These are phyloP conservation scores for Metschnikowia drakensbergensis DNA, from an alignment of 805 yeast species.

Conservation along the genomic window DNA sequence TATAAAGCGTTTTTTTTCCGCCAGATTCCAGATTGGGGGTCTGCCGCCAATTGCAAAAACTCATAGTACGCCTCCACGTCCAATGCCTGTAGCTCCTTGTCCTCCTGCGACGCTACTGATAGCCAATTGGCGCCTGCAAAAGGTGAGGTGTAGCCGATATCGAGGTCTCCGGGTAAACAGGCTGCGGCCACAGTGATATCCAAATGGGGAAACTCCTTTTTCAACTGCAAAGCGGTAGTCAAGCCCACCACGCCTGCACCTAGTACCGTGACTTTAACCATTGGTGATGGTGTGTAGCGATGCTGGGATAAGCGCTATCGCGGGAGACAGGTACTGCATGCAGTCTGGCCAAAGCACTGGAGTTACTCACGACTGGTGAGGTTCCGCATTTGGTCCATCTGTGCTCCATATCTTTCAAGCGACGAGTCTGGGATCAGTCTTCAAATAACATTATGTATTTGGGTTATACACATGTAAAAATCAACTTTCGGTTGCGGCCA, in stretches of 20 bases:
- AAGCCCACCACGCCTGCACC: constrained; percentile 39
- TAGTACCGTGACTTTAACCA: constrained; percentile 13
- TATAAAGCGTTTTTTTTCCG: constrained; percentile 12
- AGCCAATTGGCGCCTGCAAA: constrained; percentile 74
- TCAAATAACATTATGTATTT: background rate
- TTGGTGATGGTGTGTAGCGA: background rate
- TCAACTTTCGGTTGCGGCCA: background rate
- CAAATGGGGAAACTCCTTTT: constrained; percentile 12
- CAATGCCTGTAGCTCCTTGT: constrained; percentile 21
- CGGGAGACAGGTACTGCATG: background rate
- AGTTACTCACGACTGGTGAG: too few relatives aligned
- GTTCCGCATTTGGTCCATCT: too few relatives aligned
- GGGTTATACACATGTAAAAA: background rate
- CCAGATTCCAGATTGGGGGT: constrained; percentile 46
- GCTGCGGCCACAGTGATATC: constrained; percentile 31
- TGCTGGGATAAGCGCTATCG: background rate
- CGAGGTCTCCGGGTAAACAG: constrained; percentile 53
- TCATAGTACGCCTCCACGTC: constrained; percentile 50
- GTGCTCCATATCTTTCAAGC: too few relatives aligned
- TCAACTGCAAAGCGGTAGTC: constrained; percentile 33
- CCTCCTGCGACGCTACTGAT: constrained; percentile 48
- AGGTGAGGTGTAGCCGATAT: constrained; percentile 56
- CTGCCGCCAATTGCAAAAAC: constrained; percentile 44
- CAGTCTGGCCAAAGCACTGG: too few relatives aligned
- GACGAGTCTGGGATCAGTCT: too few relatives aligned